Base-by-base conservation (phyloP, 164 flowering plant species). In the Nymphaea colorata region DNA sequence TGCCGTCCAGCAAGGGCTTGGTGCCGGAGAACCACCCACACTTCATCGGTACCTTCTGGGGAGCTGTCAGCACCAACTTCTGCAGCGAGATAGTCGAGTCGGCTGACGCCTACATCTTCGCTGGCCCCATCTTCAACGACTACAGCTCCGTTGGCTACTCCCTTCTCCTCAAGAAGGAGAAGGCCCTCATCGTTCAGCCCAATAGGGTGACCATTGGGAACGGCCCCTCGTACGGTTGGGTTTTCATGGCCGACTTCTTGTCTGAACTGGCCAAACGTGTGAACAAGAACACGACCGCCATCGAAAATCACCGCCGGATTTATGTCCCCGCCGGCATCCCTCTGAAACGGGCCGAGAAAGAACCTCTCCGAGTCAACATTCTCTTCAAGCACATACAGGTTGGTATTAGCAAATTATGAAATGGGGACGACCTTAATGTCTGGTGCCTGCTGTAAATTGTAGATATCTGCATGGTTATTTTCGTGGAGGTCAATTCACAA, bases 141-240 rank as follows among this genome's bases (percentile, higher is more conserved):
- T 86, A 86, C 65, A 88, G 96, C 83, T 86, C 98, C 4, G 94
- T 87, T 42, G 98, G 98, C 69, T 86, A 89, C 77, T 92, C 98
- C 4, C 77, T 89, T 12, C 85, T 91, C 41, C 79, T 91, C 72
- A 91, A 89, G 84, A 91, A 80, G 73, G 96, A 89, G 83, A 92
- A 89, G 79, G 80, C 86, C 3, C 77, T 92, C 61, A 80, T 84
- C 1, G 91, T 89, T 67, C 86, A 88, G 81, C 96, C 98, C 45
- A 87, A 88, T 15, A 82, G 98, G 0, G 92, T 89, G 14, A 78
- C 79, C 63, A 77, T 92, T n/a, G 88, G 69, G 0, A 82, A 89
- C 76, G 96, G 94, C 0, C 96, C 91, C 6, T 70, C 89, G 6
- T 87, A 86, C 68, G 92, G 96, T 15, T 88, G 94, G 65, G 75